phyloP scores from a whole-genome alignment of 495 filamentous ascomycete genomes.

The Annulohypoxylon bovei region DNA sequence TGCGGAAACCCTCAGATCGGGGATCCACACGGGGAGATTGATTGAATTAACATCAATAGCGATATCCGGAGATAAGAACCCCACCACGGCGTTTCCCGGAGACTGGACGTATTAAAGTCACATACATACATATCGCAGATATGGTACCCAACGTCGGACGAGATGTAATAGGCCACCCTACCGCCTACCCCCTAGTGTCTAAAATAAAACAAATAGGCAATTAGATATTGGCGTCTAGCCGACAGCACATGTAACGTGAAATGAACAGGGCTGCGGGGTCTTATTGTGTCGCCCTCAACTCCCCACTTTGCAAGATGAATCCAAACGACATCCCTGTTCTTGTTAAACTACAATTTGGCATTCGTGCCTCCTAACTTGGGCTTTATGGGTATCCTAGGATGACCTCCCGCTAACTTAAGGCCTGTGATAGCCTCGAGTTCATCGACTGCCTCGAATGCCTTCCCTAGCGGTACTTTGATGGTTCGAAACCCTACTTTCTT shows the following conservation, averaged over 20 bases:
- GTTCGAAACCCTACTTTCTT: constrained; percentile 80
- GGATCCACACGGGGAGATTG: too few species aligned
- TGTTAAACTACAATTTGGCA: constrained; percentile 50
- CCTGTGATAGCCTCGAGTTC: constrained; percentile 62
- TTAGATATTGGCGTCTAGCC: neutral
- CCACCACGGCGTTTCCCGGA: constrained; percentile 21
- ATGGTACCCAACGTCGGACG: neutral
- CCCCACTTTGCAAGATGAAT: neutral
- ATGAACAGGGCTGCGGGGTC: too few species aligned
- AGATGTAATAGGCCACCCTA: neutral
- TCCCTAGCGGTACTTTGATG: constrained; percentile 83
- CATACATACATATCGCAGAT: neutral
- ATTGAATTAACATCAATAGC: neutral
- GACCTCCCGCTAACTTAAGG: constrained; percentile 55
- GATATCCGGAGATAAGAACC: constrained; percentile 24
- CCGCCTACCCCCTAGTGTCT: too few species aligned
- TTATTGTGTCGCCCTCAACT: neutral
- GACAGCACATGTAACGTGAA: neutral
- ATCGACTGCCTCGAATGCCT: constrained; percentile 74
- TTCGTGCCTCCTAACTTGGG: constrained; percentile 46
- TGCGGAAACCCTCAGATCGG: too few species aligned
- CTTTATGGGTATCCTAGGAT: constrained; percentile 56
- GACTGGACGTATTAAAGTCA: neutral
- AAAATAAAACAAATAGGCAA: too few species aligned
- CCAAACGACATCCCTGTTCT: neutral